Conservation (phyloP, 31 red algal species). For the Asparagopsis taxiformis region DNA sequence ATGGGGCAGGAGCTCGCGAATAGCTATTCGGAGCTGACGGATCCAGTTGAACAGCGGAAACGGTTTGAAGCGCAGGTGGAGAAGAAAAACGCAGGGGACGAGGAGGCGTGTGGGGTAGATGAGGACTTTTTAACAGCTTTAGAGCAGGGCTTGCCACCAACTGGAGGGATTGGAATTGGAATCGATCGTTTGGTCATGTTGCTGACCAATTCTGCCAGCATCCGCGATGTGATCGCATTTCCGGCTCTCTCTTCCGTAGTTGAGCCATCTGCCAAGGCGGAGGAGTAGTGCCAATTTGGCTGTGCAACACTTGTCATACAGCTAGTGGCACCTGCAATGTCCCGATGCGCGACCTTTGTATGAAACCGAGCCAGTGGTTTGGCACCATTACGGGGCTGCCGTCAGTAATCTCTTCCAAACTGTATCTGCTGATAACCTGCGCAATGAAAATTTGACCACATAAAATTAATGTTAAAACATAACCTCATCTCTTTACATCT, state of each 20-base stretch:
- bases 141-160: slow-evolving; percentile 98
- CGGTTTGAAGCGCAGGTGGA: slow-evolving; percentile 71
- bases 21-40: slow-evolving; percentile 87
- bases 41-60: slow-evolving; percentile 87
- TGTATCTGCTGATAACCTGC: too few relatives aligned
- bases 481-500: too few relatives aligned
- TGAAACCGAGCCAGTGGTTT: too few relatives aligned
- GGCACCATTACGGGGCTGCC: too few relatives aligned
- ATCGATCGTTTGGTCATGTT: slow-evolving; percentile 99
- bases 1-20: slow-evolving; percentile 89
- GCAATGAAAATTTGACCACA: too few relatives aligned
- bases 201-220: slow-evolving; percentile 82
- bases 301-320: too few relatives aligned
- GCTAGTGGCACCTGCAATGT: too few relatives aligned
- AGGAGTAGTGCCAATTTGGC: too few relatives aligned
- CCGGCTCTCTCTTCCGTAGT: slow-evolving; percentile 40
- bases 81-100: slow-evolving; percentile 85
- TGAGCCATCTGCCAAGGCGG: too few relatives aligned
- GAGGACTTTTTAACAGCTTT: slow-evolving; percentile 97
- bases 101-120: slow-evolving; percentile 97
- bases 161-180: slow-evolving; percentile 96
- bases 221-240: slow-evolving; percentile 96
- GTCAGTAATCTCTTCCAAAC: too few relatives aligned
- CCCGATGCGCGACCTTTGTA: too few relatives aligned
- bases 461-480: too few relatives aligned